These are phyloP conservation scores for Shiraia bambusicola DNA, from an alignment of 2,329 filamentous ascomycete species.

Conservation along the genomic window DNA sequence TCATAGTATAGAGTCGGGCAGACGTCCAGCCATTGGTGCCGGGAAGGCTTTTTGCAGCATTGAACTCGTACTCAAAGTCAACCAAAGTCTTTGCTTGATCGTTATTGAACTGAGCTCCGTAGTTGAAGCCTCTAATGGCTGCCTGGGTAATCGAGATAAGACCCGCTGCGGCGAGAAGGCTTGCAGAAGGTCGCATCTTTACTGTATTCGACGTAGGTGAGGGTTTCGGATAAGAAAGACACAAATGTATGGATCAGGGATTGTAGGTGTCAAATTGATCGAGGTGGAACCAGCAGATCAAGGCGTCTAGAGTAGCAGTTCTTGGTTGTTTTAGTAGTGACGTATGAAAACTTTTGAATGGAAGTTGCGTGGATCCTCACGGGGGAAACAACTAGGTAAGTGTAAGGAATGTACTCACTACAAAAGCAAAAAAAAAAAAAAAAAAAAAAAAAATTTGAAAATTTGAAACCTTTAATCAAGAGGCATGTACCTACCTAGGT, in stretches of 20 bases:
- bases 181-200: constrained; percentile 39
- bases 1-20: constrained; percentile 74
- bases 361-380: too few species aligned
- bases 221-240: constrained; percentile 4
- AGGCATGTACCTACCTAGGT: too few species aligned
- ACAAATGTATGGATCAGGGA: neutral
- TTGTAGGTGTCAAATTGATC: neutral
- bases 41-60: constrained; percentile 61
- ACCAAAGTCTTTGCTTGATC: constrained; percentile 60
- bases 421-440: too few species aligned
- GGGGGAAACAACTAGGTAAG: too few species aligned
- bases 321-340: too few species aligned
- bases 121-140: constrained; percentile 67
- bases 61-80: constrained; percentile 72
- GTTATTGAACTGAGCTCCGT: constrained; percentile 63
- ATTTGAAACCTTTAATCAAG: too few species aligned
- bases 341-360: too few species aligned
- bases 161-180: constrained; percentile 41
- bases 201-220: too few species aligned
- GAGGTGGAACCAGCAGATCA: neutral
- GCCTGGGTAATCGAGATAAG: constrained; percentile 45
- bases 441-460: too few species aligned
- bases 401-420: too few species aligned
- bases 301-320: neutral
- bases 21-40: constrained; percentile 63